These are phyloP conservation scores for Phellopilus nigrolimitatus DNA, from an alignment of 1,284 basidiomycete genomes.

Conservation along the genomic window DNA sequence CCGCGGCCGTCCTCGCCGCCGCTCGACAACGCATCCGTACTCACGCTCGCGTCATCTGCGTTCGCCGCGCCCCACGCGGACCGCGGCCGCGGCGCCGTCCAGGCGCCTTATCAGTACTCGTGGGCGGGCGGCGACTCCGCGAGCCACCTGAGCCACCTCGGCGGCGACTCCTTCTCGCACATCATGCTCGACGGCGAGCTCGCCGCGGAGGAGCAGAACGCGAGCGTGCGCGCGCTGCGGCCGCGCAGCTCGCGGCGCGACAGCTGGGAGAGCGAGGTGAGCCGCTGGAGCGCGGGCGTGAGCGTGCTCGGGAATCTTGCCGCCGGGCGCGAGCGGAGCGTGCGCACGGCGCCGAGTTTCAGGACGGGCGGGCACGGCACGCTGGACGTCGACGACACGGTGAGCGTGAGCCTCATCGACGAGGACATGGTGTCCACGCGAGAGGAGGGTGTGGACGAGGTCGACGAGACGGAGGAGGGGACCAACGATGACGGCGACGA, in stretches of 20 bases:
- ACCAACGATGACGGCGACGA: constrained; percentile 8
- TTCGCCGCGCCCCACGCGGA: constrained; percentile 64
- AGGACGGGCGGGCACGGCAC: constrained; percentile 30
- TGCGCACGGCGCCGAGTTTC: constrained; percentile 24
- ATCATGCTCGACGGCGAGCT: constrained; percentile 60
- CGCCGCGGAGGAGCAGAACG: constrained; percentile 54
- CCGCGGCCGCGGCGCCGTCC: constrained; percentile 27
- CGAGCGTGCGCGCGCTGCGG: constrained; percentile 73
- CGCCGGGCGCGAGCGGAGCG: constrained; percentile 32
- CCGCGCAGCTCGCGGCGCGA: constrained; percentile 75
- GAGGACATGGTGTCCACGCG: constrained; percentile 14
- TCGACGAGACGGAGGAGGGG: background rate
- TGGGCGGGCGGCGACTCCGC: constrained; percentile 38
- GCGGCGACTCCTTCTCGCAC: constrained; percentile 67
- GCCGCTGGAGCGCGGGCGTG: constrained; percentile 76
- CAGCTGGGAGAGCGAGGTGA: constrained; percentile 81
- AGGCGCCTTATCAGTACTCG: constrained; percentile 21
- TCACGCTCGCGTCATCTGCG: constrained; percentile 91
- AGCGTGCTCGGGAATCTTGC: constrained; percentile 16
- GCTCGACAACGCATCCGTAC: constrained; percentile 84
- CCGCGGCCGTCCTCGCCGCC: constrained; percentile 88
- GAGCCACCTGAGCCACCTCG: constrained; percentile 43
- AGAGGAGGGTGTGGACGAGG: constrained; percentile 13
- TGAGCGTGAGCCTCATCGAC: constrained; percentile 24
- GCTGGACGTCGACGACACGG: constrained; percentile 48